Evolutionary conservation across 108 stramenopile species (phyloP), one percentile per base, ranked within the genome.

Genomic region (Conticribra guillardii): DNA sequence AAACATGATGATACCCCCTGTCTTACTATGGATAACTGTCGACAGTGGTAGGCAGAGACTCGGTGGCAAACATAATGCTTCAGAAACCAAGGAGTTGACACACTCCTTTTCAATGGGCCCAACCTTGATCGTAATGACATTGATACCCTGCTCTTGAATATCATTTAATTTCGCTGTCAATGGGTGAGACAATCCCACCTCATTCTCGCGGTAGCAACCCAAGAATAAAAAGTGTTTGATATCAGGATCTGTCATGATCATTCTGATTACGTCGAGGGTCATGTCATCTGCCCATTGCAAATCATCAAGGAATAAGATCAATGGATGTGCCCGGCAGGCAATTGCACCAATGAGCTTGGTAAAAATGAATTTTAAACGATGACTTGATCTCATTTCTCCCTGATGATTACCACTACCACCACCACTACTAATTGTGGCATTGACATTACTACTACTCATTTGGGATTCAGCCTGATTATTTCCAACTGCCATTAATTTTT

Each of bases 191-290:
- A 50, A 31, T 23, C 60, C 51, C 26, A 77, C 76, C 66, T 77
- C 76, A 22, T 71, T 72, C 5, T 77, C 76, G 11, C 76, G 56
- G 44, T 72, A 77, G 63, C 70, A 65, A 22, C 76, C 76, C 28
- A 77, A 30, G 37, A 77, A 77, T 9, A 77, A 47, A 37, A 69
- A 65, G 37, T 41, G 37, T 41, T 41, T 41, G 37, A 41, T 41
- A 11, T 41, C 37, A 9, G 37, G 37, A 41, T 41, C 37, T 9
- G 37, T 41, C 37, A 41, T 41, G 11, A 41, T 41, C 8, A 41
- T 5, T 41, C 37, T 5, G 11, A 41, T 41, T 11, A 41, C 37
- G 11, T 41, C 37, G 11, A 41, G 37, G 37, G 37, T 41, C 37
- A 11, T 41, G 8, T 5, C 11, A 41, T 41, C 37, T 41, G 37